Evolutionary conservation across 1,284 basidiomycete genomes (phyloP).

Genomic region (Malassezia globosa): DNA sequence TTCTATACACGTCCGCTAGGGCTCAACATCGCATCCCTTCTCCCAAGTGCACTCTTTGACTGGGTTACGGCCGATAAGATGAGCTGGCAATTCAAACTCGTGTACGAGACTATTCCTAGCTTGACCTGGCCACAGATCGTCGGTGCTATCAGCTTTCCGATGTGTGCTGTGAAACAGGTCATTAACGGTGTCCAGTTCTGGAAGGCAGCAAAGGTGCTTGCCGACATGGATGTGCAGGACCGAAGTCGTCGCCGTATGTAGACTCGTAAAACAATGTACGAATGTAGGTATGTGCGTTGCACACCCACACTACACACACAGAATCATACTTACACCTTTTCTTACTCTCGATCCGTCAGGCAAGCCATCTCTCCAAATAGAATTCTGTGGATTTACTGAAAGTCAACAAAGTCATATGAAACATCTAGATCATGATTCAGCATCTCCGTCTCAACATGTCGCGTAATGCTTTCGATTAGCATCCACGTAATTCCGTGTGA

Average conservation of each 20-base stretch:
- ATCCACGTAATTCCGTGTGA: constrained; percentile 46
- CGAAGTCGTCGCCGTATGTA: constrained; percentile 8
- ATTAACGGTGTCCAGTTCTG: constrained; percentile 95
- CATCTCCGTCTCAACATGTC: background rate
- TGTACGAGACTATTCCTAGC: constrained; percentile 37
- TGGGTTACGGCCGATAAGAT: constrained; percentile 3
- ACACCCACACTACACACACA: background rate
- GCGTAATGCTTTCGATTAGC: constrained; percentile 38
- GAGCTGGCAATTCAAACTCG: background rate
- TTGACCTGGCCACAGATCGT: constrained; percentile 73
- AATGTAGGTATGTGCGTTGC: background rate
- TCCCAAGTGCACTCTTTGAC: constrained; percentile 19
- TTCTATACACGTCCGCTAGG: constrained; percentile 54
- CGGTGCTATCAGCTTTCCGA: constrained; percentile 58
- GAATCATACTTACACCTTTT: no score
- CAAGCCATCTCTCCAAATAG: no score
- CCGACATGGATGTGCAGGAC: constrained; percentile 37
- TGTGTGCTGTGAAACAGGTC: constrained; percentile 75
- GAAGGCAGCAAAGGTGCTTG: constrained; percentile 83
- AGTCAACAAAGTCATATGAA: constrained; percentile 15
- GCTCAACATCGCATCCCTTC: constrained; percentile 24
- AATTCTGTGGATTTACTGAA: constrained; percentile 10
- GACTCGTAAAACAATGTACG: no score
- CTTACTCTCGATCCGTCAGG: no score
- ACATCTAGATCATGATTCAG: constrained; percentile 1